Evolutionary conservation across 2,329 filamentous ascomycete species (phyloP).

Genomic region (Ceratocystis ficicola): DNA sequence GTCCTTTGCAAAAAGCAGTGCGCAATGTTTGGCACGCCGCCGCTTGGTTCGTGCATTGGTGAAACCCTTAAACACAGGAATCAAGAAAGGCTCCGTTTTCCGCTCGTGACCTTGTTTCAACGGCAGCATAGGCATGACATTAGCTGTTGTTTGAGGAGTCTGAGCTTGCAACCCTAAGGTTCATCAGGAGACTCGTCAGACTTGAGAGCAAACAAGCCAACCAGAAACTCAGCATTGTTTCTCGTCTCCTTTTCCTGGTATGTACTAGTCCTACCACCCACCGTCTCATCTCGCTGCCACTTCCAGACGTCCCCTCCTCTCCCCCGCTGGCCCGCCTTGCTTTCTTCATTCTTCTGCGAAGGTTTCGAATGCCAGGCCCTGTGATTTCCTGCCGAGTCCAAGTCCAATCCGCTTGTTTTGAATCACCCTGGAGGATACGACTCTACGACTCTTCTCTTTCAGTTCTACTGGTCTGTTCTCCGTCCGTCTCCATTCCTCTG

Average conservation of each 20-base stretch:
- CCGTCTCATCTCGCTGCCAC: neutral
- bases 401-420: neutral
- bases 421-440: neutral
- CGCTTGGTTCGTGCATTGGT: neutral
- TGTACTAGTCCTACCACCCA: neutral
- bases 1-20: no score
- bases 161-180: neutral
- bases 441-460: neutral
- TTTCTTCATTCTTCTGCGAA: neutral
- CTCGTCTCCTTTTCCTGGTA: neutral
- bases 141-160: neutral
- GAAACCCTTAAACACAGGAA: neutral
- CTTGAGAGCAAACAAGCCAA: neutral
- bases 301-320: neutral
- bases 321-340: neutral
- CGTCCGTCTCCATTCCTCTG: neutral
- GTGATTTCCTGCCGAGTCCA: slow-evolving; percentile 7
- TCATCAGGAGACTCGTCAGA: neutral
- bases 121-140: neutral
- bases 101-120: neutral
- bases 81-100: neutral
- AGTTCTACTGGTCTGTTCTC: no score
- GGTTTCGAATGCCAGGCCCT: neutral
- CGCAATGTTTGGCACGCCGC: neutral
- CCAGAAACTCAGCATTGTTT: neutral